Percentiles rank a stretch among this genome's conserved stretches.
phyloP scores from a whole-genome alignment of 2,329 filamentous ascomycete species.

The Hirsutella rhossiliensis region DNA sequence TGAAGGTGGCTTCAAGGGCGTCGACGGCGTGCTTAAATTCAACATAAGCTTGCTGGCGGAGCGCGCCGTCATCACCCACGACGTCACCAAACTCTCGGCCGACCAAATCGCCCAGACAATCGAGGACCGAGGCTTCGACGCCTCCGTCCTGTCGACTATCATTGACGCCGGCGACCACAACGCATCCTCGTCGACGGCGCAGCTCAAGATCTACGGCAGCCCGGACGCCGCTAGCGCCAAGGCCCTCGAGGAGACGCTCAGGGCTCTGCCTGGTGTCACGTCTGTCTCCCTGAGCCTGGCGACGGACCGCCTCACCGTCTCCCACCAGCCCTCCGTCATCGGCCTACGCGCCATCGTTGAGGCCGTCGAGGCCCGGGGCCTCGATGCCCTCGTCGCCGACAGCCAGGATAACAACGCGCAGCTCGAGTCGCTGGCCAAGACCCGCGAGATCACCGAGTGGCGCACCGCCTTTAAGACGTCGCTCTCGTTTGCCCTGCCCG shows the following conservation, averaged over 20 bases:
- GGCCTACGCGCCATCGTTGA: slow-evolving; percentile 79
- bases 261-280: slow-evolving; percentile 55
- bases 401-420: slow-evolving; percentile 95
- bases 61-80: slow-evolving; percentile 77
- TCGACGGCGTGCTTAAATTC: slow-evolving; percentile 74
- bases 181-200: slow-evolving; percentile 47
- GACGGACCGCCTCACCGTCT: slow-evolving; percentile 63
- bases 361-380: slow-evolving; percentile 66
- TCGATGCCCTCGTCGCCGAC: slow-evolving; percentile 82
- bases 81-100: slow-evolving; percentile 55
- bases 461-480: slow-evolving; percentile 68
- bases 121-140: slow-evolving; percentile 83
- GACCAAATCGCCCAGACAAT: slow-evolving; percentile 73
- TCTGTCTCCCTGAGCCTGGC: slow-evolving; percentile 62
- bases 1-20: slow-evolving; percentile 64
- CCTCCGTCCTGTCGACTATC: slow-evolving; percentile 66
- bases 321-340: slow-evolving; percentile 57
- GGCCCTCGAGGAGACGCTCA: slow-evolving; percentile 57
- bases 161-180: slow-evolving; percentile 43
- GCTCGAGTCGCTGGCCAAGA: slow-evolving; percentile 90
- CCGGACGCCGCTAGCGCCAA: slow-evolving; percentile 60
- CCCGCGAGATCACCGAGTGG: slow-evolving; percentile 93
- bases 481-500: slow-evolving; percentile 71
- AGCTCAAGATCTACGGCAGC: slow-evolving; percentile 77
- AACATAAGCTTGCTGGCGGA: slow-evolving; percentile 93